Percentiles rank a stretch among this genome's conserved stretches.
Evolutionary conservation across 352 stramenopile species (phyloP).

Genomic region (Phytophthora aleatoria): DNA sequence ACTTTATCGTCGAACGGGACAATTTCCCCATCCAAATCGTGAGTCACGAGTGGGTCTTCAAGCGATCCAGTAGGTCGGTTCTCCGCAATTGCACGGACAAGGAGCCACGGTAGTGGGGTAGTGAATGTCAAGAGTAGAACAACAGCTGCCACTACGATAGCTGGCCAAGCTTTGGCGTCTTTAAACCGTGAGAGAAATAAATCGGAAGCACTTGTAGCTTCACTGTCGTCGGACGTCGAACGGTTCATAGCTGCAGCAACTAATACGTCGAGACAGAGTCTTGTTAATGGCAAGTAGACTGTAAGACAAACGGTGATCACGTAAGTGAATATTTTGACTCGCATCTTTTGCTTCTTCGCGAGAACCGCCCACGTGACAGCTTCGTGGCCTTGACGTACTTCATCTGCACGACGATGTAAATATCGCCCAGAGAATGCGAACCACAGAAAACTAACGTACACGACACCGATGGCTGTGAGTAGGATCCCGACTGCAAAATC

Average conservation of each 20-base stretch:
- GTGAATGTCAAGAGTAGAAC: slow-evolving; percentile 46
- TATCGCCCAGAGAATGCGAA: slow-evolving; percentile 41
- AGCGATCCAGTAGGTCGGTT: slow-evolving; percentile 48
- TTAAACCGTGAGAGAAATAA: slow-evolving; percentile 24
- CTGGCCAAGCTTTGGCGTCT: slow-evolving; percentile 27
- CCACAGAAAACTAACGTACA: slow-evolving; percentile 49
- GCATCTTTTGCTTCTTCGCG: slow-evolving; percentile 37
- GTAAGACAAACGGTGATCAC: slow-evolving; percentile 49
- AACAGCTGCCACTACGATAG: slow-evolving; percentile 27
- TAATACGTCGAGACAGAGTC: slow-evolving; percentile 43
- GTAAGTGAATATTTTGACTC: slow-evolving; percentile 43
- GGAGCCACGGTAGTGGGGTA: slow-evolving; percentile 38
- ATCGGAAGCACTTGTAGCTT: slow-evolving; percentile 14
- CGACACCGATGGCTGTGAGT: slow-evolving; percentile 27
- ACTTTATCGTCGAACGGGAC: slow-evolving; percentile 52
- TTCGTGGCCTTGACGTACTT: slow-evolving; percentile 55
- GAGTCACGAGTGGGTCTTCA: slow-evolving; percentile 43
- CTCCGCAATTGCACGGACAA: slow-evolving; percentile 36
- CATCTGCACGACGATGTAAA: slow-evolving; percentile 44
- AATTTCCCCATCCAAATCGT: slow-evolving; percentile 48
- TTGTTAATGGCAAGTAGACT: slow-evolving; percentile 51
- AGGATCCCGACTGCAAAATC: slow-evolving; percentile 37
- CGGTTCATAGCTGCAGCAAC: not conserved
- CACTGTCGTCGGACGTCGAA: not conserved
- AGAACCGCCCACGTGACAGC: slow-evolving; percentile 42